Percentiles rank a stretch among this genome's conserved stretches.
Evolutionary conservation across 352 stramenopile species (phyloP).

Genomic region (Stramenopiles sp.): DNA sequence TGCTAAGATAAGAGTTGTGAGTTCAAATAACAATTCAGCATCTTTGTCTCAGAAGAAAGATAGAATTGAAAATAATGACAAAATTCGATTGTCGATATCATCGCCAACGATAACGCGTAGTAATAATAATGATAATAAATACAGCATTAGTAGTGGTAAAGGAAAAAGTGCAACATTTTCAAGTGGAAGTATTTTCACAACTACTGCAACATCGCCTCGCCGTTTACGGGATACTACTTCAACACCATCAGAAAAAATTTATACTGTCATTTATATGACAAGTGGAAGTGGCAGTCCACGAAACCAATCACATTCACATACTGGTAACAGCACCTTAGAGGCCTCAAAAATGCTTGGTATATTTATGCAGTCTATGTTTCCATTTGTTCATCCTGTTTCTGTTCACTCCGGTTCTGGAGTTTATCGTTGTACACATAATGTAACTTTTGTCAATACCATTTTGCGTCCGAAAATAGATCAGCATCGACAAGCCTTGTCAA

Average conservation of each 20-base stretch:
- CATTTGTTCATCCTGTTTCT: slow-evolving; percentile 69
- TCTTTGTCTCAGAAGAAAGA: too few relatives aligned
- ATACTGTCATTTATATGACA: neutral
- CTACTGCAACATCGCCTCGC: neutral
- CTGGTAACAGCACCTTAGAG: slow-evolving; percentile 82
- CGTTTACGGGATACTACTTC: neutral
- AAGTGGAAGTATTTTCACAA: neutral
- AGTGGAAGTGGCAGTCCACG: slow-evolving; percentile 79
- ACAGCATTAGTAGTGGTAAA: too few relatives aligned
- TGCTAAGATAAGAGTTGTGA: too few relatives aligned
- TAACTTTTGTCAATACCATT: neutral
- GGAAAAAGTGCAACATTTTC: too few relatives aligned
- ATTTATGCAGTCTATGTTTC: slow-evolving; percentile 73
- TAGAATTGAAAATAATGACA: too few relatives aligned
- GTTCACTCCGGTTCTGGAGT: slow-evolving; percentile 89
- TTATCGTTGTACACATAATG: slow-evolving; percentile 31
- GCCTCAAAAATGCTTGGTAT: slow-evolving; percentile 22
- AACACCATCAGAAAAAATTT: neutral
- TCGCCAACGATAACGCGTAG: too few relatives aligned
- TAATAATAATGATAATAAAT: too few relatives aligned
- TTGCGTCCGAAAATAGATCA: neutral
- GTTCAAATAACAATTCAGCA: too few relatives aligned
- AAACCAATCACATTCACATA: slow-evolving; percentile 65
- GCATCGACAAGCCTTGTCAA: neutral
- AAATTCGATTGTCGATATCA: too few relatives aligned